Evolutionary conservation across 2,329 filamentous ascomycete genomes (phyloP).

Genomic region (Thelonectria rubi): DNA sequence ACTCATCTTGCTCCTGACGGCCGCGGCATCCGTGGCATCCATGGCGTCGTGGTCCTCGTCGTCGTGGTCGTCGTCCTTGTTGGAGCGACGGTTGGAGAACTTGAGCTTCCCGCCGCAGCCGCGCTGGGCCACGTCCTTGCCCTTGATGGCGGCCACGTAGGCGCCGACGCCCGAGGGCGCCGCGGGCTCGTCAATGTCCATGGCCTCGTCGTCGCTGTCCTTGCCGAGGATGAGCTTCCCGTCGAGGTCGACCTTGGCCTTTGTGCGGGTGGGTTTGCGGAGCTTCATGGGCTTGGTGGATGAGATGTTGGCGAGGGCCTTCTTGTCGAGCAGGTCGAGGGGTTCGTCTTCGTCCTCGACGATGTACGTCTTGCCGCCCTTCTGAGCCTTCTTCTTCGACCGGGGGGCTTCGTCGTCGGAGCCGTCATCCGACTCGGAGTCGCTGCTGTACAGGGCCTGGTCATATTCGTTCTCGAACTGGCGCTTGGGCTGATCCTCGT

Average conservation of each 20-base stretch:
- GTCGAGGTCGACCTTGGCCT: slow-evolving; percentile 77
- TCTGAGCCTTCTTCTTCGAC: slow-evolving; percentile 60
- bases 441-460: slow-evolving; percentile 90
- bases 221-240: slow-evolving; percentile 82
- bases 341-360: slow-evolving; percentile 95
- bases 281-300: slow-evolving; percentile 81
- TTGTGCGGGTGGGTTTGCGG: slow-evolving; percentile 64
- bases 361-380: slow-evolving; percentile 81
- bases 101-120: slow-evolving; percentile 75
- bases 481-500: slow-evolving; percentile 56
- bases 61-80: slow-evolving; percentile 55
- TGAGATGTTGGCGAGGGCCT: slow-evolving; percentile 91
- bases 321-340: slow-evolving; percentile 89
- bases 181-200: slow-evolving; percentile 70
- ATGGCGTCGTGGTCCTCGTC: slow-evolving; percentile 63
- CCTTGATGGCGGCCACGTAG: slow-evolving; percentile 74
- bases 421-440: slow-evolving; percentile 64
- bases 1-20: slow-evolving; percentile 61
- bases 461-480: slow-evolving; percentile 94
- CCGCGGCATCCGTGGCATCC: slow-evolving; percentile 61
- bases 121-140: slow-evolving; percentile 71
- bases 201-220: slow-evolving; percentile 63
- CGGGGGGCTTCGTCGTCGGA: slow-evolving; percentile 63
- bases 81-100: slow-evolving; percentile 70
- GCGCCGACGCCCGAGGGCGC: slow-evolving; percentile 67